phyloP scores from a whole-genome alignment of 1,284 basidiomycete genomes.

The Rhodotorula sp. region DNA sequence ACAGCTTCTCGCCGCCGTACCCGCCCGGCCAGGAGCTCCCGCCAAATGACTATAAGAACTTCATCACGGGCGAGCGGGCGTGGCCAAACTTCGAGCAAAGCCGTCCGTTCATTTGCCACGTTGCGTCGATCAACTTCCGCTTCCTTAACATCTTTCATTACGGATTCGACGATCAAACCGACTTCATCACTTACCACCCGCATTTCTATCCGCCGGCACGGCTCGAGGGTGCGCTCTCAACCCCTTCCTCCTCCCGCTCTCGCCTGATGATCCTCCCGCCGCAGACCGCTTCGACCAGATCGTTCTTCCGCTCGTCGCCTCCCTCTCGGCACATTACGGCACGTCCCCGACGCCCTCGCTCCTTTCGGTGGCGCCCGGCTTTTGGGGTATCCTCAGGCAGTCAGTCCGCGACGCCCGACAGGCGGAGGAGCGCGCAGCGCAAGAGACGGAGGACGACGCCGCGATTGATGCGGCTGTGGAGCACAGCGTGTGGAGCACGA shows the following conservation, averaged over 20 bases:
- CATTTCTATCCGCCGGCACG: conserved; percentile 31
- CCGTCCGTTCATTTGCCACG: conserved; percentile 34
- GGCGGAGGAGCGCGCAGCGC: too few species aligned
- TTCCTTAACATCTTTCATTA: conserved; percentile 39
- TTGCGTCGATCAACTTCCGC: conserved; percentile 20
- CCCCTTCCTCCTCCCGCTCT: too few species aligned
- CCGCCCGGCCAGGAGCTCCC: background rate
- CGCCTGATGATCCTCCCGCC: background rate
- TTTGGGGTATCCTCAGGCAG: conserved; percentile 30
- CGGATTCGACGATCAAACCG: conserved; percentile 17
- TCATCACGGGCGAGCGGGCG: conserved; percentile 9
- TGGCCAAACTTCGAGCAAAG: conserved; percentile 31
- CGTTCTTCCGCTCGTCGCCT: conserved; percentile 25
- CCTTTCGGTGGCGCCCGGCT: conserved; percentile 29
- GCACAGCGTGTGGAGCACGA: too few species aligned
- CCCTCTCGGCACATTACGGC: conserved; percentile 15
- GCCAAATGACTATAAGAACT: conserved; percentile 6
- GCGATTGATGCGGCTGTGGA: too few species aligned
- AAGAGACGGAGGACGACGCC: too few species aligned
- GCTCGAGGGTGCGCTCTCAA: conserved; percentile 19
- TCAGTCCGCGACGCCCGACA: too few species aligned
- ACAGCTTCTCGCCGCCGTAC: conserved; percentile 21
- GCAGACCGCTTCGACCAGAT: conserved; percentile 38
- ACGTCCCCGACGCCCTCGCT: conserved; percentile 23
- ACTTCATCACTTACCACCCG: conserved; percentile 17